Percentiles rank a stretch among this genome's conserved stretches.
phyloP scores from a whole-genome alignment of 2,329 filamentous ascomycete species.

The Gnomoniopsis sp. region DNA sequence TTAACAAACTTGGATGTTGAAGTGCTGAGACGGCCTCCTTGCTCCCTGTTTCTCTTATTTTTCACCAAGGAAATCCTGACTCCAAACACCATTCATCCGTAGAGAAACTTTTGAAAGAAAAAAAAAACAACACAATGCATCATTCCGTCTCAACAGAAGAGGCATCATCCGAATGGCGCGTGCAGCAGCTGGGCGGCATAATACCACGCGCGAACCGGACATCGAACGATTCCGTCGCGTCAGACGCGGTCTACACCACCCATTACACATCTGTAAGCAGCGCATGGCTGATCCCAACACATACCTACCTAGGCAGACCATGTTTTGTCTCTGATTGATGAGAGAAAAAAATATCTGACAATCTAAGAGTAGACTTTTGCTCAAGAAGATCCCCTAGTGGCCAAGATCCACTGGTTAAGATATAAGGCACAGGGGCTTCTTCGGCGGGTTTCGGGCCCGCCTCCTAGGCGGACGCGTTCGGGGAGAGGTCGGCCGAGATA shows the following conservation, averaged over 20 bases:
- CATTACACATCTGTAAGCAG: conserved; percentile 16
- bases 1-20: too few relatives aligned
- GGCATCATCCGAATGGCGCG: not conserved
- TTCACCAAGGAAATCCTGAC: too few relatives aligned
- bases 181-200: not conserved
- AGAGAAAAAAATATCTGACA: not conserved
- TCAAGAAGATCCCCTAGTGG: conserved; percentile 5
- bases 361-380: not conserved
- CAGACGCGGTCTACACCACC: conserved; percentile 9
- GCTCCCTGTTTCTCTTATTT: too few relatives aligned
- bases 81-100: too few relatives aligned
- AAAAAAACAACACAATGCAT: too few relatives aligned
- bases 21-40: too few relatives aligned
- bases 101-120: too few relatives aligned
- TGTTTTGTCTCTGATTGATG: not conserved
- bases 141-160: not conserved
- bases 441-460: conserved; percentile 2
- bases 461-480: not conserved
- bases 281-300: not conserved
- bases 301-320: not conserved
- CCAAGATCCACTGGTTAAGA: conserved; percentile 13
- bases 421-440: conserved; percentile 10
- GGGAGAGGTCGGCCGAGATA: conserved; percentile 10
- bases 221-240: conserved; percentile 2
- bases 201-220: not conserved